A percentile compares a stretch with the other conserved stretches of the same genome.
These are phyloP conservation scores for Nemania diffusa DNA, from an alignment of 2,329 filamentous ascomycete genomes.

Conservation along the genomic window DNA sequence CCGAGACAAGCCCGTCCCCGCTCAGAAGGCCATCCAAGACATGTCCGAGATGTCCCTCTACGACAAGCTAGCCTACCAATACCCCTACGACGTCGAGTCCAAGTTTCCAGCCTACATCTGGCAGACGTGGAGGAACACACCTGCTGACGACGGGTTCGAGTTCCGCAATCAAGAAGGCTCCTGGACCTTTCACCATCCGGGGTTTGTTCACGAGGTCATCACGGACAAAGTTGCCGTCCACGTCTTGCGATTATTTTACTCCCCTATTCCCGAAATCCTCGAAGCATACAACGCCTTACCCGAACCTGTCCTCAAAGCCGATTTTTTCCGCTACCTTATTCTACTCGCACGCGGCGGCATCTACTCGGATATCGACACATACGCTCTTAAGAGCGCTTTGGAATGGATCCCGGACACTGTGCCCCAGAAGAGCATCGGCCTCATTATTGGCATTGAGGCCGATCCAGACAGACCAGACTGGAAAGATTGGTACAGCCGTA, in stretches of 20 bases:
- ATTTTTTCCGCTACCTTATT: conserved; percentile 82
- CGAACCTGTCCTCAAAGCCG: conserved; percentile 79
- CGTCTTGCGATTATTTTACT: conserved; percentile 87
- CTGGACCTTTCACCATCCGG: conserved; percentile 88
- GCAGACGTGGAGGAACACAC: conserved; percentile 97
- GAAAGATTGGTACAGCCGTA: conserved; percentile 93
- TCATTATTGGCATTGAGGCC: conserved; percentile 95
- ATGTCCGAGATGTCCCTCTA: conserved; percentile 76
- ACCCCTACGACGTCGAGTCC: conserved; percentile 86
- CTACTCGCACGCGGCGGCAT: conserved; percentile 69
- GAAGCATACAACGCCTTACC: conserved; percentile 80
- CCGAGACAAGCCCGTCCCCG: conserved; percentile 51
- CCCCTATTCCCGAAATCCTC: conserved; percentile 79
- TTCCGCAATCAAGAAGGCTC: conserved; percentile 88
- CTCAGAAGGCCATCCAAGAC: conserved; percentile 74
- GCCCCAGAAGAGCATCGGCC: conserved; percentile 79
- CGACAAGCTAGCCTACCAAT: conserved; percentile 91
- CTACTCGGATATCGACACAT: conserved; percentile 94
- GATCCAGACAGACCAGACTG: conserved; percentile 94
- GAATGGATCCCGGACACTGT: conserved; percentile 88
- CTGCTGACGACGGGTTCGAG: conserved; percentile 78
- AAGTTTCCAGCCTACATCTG: conserved; percentile 98
- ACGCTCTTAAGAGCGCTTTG: conserved; percentile 80
- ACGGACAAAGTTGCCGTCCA: conserved; percentile 88
- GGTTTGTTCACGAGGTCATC: conserved; percentile 95